These are phyloP conservation scores for Talaromyces rugulosus DNA, from an alignment of 2,329 filamentous ascomycete genomes.

Conservation along the genomic window DNA sequence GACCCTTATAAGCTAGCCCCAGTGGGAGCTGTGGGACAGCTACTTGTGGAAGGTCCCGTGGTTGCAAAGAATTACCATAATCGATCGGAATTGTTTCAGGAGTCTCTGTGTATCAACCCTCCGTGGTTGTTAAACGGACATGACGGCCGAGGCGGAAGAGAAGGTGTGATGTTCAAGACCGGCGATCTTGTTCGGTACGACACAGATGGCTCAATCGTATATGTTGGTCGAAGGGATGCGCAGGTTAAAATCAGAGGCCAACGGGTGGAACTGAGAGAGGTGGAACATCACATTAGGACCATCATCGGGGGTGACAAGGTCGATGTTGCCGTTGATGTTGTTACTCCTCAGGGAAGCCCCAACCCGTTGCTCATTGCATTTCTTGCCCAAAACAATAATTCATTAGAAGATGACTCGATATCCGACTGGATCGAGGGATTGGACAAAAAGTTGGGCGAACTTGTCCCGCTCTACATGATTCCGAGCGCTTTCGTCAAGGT, in stretches of 20 bases:
- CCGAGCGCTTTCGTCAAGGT: slow-evolving; percentile 2
- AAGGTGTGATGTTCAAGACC: slow-evolving; percentile 23
- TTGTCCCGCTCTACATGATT: slow-evolving; percentile 8
- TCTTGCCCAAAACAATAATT: neutral
- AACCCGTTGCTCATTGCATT: neutral
- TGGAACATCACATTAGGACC: neutral
- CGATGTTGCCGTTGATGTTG: slow-evolving; percentile 1
- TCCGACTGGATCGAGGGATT: neutral
- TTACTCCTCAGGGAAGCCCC: neutral
- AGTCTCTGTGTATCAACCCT: neutral
- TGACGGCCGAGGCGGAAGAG: neutral
- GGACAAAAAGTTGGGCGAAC: neutral
- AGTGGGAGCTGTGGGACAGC: slow-evolving; percentile 41
- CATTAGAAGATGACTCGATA: neutral
- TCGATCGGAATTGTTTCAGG: neutral
- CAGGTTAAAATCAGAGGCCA: slow-evolving; percentile 60
- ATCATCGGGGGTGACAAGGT: neutral
- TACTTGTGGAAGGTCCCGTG: slow-evolving; percentile 41
- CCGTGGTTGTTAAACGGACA: neutral
- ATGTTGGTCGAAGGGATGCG: slow-evolving; percentile 26
- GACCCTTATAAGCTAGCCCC: neutral
- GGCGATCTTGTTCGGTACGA: slow-evolving; percentile 24
- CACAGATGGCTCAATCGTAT: slow-evolving; percentile 21
- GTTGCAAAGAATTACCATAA: slow-evolving; percentile 17
- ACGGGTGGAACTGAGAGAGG: slow-evolving; percentile 51